A percentile compares a stretch with the other conserved stretches of the same genome.
These are phyloP conservation scores for Oryza longistaminata DNA, from an alignment of 176 grass and related monocot species.

Conservation along the genomic window DNA sequence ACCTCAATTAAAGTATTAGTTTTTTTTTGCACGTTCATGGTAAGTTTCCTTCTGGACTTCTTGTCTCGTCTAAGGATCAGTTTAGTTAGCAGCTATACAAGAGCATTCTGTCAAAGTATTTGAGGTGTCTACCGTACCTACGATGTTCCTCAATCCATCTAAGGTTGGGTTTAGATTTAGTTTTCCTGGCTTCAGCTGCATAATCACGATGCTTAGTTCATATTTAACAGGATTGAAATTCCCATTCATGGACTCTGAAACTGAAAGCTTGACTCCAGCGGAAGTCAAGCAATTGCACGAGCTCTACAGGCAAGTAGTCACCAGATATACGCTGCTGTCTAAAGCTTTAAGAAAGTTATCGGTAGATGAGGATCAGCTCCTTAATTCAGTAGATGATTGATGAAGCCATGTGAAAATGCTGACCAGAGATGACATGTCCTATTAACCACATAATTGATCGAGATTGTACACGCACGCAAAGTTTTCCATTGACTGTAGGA, in stretches of 20 bases:
- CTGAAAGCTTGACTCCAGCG: slow-evolving; percentile 46
- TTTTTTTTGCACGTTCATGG: not conserved
- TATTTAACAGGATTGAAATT: slow-evolving; percentile 47
- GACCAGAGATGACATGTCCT: not conserved
- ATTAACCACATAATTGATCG: not conserved
- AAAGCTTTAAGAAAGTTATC: slow-evolving; percentile 66
- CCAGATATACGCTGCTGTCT: slow-evolving; percentile 57
- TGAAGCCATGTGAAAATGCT: slow-evolving; percentile 31
- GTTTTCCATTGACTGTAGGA: slow-evolving; percentile 4
- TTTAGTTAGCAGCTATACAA: not conserved
- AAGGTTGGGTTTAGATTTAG: not conserved
- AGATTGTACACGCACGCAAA: not conserved
- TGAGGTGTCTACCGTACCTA: not conserved
- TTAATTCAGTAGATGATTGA: slow-evolving; percentile 39
- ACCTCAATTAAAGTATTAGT: not conserved
- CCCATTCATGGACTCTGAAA: slow-evolving; percentile 74
- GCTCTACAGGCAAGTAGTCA: slow-evolving; percentile 66
- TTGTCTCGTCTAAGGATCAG: not conserved
- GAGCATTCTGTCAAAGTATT: not conserved
- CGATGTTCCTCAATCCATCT: not conserved
- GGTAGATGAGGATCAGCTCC: slow-evolving; percentile 63
- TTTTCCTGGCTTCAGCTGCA: not conserved
- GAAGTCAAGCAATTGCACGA: slow-evolving; percentile 72
- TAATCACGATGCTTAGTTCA: slow-evolving; percentile 7
- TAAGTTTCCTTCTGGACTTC: not conserved